Conservation (phyloP, 2,329 filamentous ascomycete species). For the Geosmithia morbida region DNA sequence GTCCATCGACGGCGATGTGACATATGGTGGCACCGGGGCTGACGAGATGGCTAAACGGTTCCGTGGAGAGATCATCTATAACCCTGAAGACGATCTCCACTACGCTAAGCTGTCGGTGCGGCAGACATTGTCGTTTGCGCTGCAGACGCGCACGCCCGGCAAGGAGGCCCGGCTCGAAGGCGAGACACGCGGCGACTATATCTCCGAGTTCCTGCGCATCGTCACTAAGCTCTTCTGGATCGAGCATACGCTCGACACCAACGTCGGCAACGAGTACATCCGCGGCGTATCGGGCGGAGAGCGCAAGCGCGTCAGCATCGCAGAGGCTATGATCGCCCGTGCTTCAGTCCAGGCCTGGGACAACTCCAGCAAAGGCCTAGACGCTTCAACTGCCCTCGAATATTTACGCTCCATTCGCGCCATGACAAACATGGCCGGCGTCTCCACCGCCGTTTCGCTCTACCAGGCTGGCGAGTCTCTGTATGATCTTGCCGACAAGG, state of each 20-base stretch:
- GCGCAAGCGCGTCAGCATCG: conserved; percentile 62
- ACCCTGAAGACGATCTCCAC: conserved; percentile 55
- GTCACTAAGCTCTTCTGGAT: conserved; percentile 61
- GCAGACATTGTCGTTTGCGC: conserved; percentile 51
- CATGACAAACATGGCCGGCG: conserved; percentile 56
- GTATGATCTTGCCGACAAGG: conserved; percentile 59
- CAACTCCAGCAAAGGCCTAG: conserved; percentile 57
- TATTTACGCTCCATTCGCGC: conserved; percentile 50
- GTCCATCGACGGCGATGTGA: conserved; percentile 48
- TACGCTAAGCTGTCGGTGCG: conserved; percentile 56
- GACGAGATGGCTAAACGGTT: conserved; percentile 35
- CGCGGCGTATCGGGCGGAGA: conserved; percentile 49
- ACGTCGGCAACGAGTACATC: conserved; percentile 56
- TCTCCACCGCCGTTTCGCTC: conserved; percentile 56
- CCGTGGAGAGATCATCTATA: conserved; percentile 49
- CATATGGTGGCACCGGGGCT: conserved; percentile 38
- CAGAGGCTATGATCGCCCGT: conserved; percentile 46
- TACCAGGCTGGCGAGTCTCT: conserved; percentile 57
- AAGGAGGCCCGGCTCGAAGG: conserved; percentile 36
- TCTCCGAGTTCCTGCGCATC: conserved; percentile 39
- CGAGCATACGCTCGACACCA: conserved; percentile 52
- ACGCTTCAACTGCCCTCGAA: conserved; percentile 59
- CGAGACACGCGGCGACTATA: conserved; percentile 40
- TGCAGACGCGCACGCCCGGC: conserved; percentile 46
- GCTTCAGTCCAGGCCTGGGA: conserved; percentile 59